Conservation (phyloP, 768 basidiomycete genomes). For the Trametes meyenii region DNA sequence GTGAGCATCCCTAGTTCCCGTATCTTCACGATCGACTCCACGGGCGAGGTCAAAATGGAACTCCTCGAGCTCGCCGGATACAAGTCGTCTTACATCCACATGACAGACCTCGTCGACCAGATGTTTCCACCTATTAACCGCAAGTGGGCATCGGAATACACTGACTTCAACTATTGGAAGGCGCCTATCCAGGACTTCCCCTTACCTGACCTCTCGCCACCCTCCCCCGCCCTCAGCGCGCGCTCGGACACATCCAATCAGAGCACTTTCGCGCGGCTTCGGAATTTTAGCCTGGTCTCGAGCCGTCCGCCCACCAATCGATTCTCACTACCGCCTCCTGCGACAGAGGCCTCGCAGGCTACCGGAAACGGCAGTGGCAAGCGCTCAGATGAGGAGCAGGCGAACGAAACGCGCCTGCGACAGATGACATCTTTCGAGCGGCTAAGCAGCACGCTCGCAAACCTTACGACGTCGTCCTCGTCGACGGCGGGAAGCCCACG, state of each 20-base stretch:
- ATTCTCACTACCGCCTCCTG: constrained; percentile 37
- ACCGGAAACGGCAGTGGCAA: constrained; percentile 14
- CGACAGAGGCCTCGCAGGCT: constrained; percentile 23
- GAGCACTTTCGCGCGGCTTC: constrained; percentile 70
- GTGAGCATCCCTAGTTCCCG: constrained; percentile 93
- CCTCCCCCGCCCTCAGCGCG: constrained; percentile 92
- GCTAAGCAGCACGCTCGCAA: constrained; percentile 59
- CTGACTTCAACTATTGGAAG: constrained; percentile 98
- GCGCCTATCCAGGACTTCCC: constrained; percentile 74
- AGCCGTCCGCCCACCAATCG: constrained; percentile 40
- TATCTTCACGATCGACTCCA: constrained; percentile 96
- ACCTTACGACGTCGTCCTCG: constrained; percentile 47
- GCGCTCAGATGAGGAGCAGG: constrained; percentile 4
- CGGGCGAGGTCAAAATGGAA: constrained; percentile 96
- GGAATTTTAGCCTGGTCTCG: constrained; percentile 79
- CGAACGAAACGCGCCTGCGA: constrained; percentile 47
- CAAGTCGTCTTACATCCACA: constrained; percentile 98
- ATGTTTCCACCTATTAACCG: constrained; percentile 97
- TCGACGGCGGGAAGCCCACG: constrained; percentile 50
- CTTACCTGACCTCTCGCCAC: constrained; percentile 80
- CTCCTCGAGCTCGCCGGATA: constrained; percentile 95
- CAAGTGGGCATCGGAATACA: constrained; percentile 87
- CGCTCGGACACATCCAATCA: constrained; percentile 84
- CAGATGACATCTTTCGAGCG: constrained; percentile 82
- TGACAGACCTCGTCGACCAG: constrained; percentile 99